Base-by-base conservation (phyloP, 78 protist species). In the Dictyostelium capitatum region DNA sequence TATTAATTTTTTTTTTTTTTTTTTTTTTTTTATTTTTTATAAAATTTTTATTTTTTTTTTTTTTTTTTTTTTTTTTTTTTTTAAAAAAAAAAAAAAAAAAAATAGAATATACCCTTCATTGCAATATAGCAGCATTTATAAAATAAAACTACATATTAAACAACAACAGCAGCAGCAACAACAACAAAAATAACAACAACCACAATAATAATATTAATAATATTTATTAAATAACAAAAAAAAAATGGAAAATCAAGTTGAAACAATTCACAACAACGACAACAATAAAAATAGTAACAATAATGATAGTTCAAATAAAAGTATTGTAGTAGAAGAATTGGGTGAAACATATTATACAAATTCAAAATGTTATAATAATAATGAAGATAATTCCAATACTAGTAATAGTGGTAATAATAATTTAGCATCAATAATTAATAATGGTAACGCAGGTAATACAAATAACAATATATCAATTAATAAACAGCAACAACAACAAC, bases 331-430 rank as follows among this genome's bases (percentile, higher is more conserved):
- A 8, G 79, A 73, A 46, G 51, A 46, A 37, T 73, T 73, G 28
- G 79, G 56, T 6, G 79, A 73, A 41, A 70, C 46, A 3, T 41
- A 41, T n/a, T 41, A 70, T 9, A 70, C 78, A 28, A 70, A 70
- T 19, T 70, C 46, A 41, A 37, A 70, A 19, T 15, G n/a, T 20
- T 20, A 56, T 20, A 56, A 56, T 20, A 56, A 56, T 20, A 56
- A 56, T 56, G n/a, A 56, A 7, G n/a, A 56, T 56, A 56, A 56
- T 20, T 20, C 19, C 14, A 56, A 56, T 56, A 56, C 19, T 56
- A 56, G n/a, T 56, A 56, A 56, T 20, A 56, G 19, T 56, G 19
- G 9, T 54, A 54, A 54, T 54, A 54, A 19, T 54, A 54, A 19
- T 57, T n/a, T n/a, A n/a, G n/a, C n/a, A n/a, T n/a, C n/a, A n/a